Conservation (phyloP, 2,329 filamentous ascomycete genomes). For the Trichoderma simmonsii region DNA sequence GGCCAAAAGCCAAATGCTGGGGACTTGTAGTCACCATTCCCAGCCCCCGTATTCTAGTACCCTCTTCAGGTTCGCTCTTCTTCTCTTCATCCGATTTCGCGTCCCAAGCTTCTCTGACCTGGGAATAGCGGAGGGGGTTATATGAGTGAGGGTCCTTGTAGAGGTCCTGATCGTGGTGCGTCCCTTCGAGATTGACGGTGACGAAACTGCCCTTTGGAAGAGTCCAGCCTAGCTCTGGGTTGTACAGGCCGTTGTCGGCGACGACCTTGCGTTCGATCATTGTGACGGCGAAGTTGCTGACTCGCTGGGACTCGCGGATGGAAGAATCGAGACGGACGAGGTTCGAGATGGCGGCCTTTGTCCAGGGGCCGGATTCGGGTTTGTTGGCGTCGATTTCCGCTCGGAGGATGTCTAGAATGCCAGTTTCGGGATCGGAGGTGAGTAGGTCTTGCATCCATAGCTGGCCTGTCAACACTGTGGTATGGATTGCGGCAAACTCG, state of each 20-base stretch:
- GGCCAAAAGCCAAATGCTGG: constrained; percentile 52
- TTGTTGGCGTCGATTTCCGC: constrained; percentile 37
- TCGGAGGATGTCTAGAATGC: constrained; percentile 39
- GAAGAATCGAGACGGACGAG: constrained; percentile 49
- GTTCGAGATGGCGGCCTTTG: constrained; percentile 41
- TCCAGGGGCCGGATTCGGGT: constrained; percentile 40
- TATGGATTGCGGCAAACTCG: constrained; percentile 59
- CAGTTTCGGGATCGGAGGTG: constrained; percentile 34
- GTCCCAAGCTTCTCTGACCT: constrained; percentile 39
- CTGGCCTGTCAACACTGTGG: constrained; percentile 51
- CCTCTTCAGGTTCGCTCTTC: constrained; percentile 31
- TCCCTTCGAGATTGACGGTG: constrained; percentile 42
- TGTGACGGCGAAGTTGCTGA: constrained; percentile 46
- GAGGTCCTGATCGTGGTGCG: constrained; percentile 46
- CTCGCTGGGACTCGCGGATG: constrained; percentile 51
- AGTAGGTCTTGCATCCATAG: constrained; percentile 47
- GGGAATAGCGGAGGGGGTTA: constrained; percentile 49
- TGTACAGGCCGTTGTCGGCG: constrained; percentile 41
- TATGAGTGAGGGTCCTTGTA: constrained; percentile 43
- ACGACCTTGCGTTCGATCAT: constrained; percentile 47
- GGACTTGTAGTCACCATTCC: constrained; percentile 54
- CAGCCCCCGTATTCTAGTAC: constrained; percentile 35
- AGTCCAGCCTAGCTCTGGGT: constrained; percentile 31
- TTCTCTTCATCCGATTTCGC: constrained; percentile 28
- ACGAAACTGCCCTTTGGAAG: constrained; percentile 42